Evolutionary conservation across 768 basidiomycete species (phyloP).

Genomic region (Zangia roseola): DNA sequence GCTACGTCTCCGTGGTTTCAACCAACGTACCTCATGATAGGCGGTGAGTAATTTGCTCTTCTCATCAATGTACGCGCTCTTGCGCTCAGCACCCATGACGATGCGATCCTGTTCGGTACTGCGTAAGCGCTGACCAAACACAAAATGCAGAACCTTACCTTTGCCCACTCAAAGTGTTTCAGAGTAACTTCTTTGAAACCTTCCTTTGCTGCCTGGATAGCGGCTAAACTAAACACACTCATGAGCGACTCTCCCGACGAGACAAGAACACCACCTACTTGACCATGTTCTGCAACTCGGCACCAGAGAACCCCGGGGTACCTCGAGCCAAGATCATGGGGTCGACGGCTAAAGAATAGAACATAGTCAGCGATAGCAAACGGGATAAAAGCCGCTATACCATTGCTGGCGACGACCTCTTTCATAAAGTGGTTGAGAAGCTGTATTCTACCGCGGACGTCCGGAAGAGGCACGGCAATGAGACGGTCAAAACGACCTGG

Average conservation of each 20-base stretch:
- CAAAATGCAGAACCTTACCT: constrained; percentile 44
- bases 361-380: not conserved
- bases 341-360: constrained; percentile 61
- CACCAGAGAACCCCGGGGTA: constrained; percentile 95
- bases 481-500: constrained; percentile 96
- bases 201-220: constrained; percentile 91
- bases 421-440: constrained; percentile 92
- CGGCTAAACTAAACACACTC: constrained; percentile 62
- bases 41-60: constrained; percentile 89
- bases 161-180: constrained; percentile 97
- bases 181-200: constrained; percentile 66
- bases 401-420: constrained; percentile 61
- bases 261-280: constrained; percentile 56
- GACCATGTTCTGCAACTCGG: constrained; percentile 95
- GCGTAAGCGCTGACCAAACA: not conserved
- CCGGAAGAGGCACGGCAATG: constrained; percentile 92
- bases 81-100: constrained; percentile 94
- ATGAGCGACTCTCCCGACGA: not conserved
- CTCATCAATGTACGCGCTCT: constrained; percentile 83
- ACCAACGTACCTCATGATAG: constrained; percentile 79
- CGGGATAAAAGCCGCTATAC: constrained; percentile 34
- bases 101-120: constrained; percentile 71
- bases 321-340: constrained; percentile 87
- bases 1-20: not conserved
- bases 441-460: constrained; percentile 90